Evolutionary conservation across 306 rosid species (phyloP), one percentile per base, ranked within the genome.

Genomic region (Lagenaria siceraria): DNA sequence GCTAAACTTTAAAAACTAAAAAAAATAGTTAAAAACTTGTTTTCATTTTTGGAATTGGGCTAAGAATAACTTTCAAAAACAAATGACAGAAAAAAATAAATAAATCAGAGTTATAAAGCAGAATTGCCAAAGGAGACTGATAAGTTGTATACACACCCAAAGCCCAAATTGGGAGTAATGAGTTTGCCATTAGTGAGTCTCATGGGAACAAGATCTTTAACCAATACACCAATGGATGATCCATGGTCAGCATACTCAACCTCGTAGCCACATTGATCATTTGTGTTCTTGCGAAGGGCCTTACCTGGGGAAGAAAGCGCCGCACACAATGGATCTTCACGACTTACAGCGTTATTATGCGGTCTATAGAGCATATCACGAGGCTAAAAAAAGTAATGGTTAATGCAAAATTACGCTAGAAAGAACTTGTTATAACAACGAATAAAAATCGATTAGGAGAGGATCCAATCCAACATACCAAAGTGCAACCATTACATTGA

Each of bases 401-500:
- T 38, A 24, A 38, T n/a, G 35, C 58, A 10, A 48, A 74, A 31
- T 62, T 58, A 77, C 24, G 33, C 10, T 21, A 69, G 7, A 53
- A 31, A 35, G 7, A 51, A 51, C 54, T 8, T 5, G 31, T n/a
- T n/a, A 22, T 25, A 46, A 17, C 14, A n/a, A 27, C 17, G 27
- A 22, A 76, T 27, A 6, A 73, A 27, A 55, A 61, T 40, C n/a
- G 17, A 82, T 17, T 31, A 0, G 9, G 7, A 51, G n/a, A 12
- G 18, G n/a, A n/a, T n/a, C n/a, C n/a, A n/a, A 25, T 64, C 4
- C 19, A 46, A 36, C 77, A 51, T 58, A 90, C 97, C 87, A 29
- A 46, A 11, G 95, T 87, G 85, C 97, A 94, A 42, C 90, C 85
- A 10, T 62, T 80, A 77, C 98, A 94, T 0, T 90, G 89, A 66